Evolutionary conservation across 2,329 filamentous ascomycete genomes (phyloP), one percentile per base, ranked within the genome.

Genomic region (Ophiostoma sp.): DNA sequence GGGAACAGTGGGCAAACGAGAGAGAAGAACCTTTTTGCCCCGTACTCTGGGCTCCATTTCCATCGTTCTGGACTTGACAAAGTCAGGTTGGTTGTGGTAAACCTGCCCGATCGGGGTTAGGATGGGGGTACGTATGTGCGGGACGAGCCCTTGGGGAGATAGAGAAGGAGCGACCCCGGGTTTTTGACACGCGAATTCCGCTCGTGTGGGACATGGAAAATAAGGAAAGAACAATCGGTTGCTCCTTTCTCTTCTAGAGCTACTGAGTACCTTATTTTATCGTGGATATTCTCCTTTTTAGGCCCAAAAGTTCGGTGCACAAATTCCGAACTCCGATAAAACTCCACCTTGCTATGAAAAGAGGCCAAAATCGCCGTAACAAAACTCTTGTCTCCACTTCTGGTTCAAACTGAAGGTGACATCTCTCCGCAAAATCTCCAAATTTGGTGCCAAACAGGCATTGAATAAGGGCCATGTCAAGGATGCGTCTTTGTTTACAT

Each of bases 141-240:
- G 25, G 25, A 59, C 55, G 55, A 57, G 55, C 55, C 28, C 55
- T 59, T 59, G 55, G 8, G 45, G 45, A 36, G 33, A 36, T 36
- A 36, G 15, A 55, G 50, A 55, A 55, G 22, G 50, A 25, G 50
- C 57, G 31, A 59, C 63, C 63, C 61, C 61, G 36, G 61, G 33
- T 42, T 42, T 63, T 64, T 64, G n/a, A 15, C 61, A 45, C 36
- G 61, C 36, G 61, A 64, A 64, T 45, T 64, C 33, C 61, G 61
- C 33, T 64, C 36, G 31, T 45, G n/a, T 64, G 50, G 36, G 12
- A 12, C 61, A 15, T 39, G 36, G 42, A 55, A 25, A 55, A 22
- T 12, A 36, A 8, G 57, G 57, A 36, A 36, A 39, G 57, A n/a
- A 8, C 57, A 63, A 12, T 63, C 36, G 12, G 3, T 5, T 17